Evolutionary conservation across 352 stramenopile species (phyloP), one percentile per base, ranked within the genome.

Genomic region (Pseudoperonospora humuli): DNA sequence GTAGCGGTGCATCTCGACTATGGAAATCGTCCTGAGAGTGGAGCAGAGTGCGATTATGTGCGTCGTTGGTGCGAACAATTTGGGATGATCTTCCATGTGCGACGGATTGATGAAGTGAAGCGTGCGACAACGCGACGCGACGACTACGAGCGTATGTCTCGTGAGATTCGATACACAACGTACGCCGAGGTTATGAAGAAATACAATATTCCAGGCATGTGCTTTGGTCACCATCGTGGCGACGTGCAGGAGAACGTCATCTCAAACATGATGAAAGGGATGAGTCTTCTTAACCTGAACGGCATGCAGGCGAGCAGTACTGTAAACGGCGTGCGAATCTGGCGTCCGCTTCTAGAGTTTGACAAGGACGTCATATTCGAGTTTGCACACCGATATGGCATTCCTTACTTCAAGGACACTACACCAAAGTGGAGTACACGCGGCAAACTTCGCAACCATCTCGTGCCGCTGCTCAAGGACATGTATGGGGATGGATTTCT

Each of bases 191-290:
- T 96, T 11, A 76, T 97, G 50, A 39, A 45, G 23, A 46, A 75
- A 44, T 82, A 85, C 51, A 36, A 48, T 10, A 72, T 65, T 35
- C 81, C 93, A 3, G 93, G 93, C 26, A 91, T 99, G 53, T 95
- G 97, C 56, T 90, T 99, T 19, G 96, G 95, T 10, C 96, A 99
- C 74, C 96, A 99, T 67, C 69, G 82, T 17, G 90, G 95, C 13
- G 96, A 99, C 61, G 84, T 99, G n/a, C 73, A 97, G 57, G 96
- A 99, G 68, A 99, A 99, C 64, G 89, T 98, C 13, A 88, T 98
- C 36, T 98, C 89, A 18, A 99, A 98, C 65, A 92, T 96, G 44
- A 95, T 98, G 74, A 97, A 97, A 45, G 93, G 93, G 2, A 71
- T 81, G 54, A 90, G 83, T 45, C 70, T 97, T 11, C 66, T 98